These are phyloP conservation scores for Malus asiatica DNA, from an alignment of 306 rosid genomes.

Conservation along the genomic window DNA sequence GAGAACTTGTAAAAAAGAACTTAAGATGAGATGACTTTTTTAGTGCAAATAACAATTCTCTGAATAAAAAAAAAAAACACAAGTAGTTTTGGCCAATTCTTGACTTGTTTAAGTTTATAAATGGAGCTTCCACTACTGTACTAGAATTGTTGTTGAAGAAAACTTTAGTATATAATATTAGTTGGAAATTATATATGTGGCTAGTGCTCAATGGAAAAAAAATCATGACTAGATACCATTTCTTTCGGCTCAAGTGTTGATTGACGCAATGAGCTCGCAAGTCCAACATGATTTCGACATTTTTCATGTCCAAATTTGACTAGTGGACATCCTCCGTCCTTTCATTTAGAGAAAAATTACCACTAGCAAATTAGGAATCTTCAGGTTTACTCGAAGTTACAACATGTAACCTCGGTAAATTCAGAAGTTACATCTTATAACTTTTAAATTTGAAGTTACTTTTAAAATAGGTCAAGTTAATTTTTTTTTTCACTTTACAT, in stretches of 20 bases:
- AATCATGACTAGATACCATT: conserved; percentile 29
- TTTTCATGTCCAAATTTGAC: conserved; percentile 26
- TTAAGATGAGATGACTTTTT: no score
- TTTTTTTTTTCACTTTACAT: no score
- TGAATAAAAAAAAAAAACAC: no score
- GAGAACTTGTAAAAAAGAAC: no score
- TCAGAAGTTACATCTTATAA: no score
- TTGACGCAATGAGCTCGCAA: conserved; percentile 29
- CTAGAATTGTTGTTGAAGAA: conserved; percentile 32
- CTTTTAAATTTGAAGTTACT: no score
- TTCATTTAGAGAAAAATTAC: not conserved
- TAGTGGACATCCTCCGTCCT: not conserved
- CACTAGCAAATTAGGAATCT: conserved; percentile 17
- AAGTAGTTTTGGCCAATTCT: not conserved
- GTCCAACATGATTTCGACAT: conserved; percentile 25
- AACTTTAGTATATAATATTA: not conserved
- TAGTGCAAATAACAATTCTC: no score
- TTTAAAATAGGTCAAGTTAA: no score
- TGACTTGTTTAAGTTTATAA: not conserved
- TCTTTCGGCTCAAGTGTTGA: conserved; percentile 65
- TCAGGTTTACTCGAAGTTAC: not conserved
- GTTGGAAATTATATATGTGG: not conserved
- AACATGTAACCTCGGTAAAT: not conserved
- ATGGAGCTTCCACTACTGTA: conserved; percentile 3
- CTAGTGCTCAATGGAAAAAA: not conserved